These are phyloP conservation scores for Macadamia tetraphylla DNA, from an alignment of 164 flowering plant species.

Conservation along the genomic window DNA sequence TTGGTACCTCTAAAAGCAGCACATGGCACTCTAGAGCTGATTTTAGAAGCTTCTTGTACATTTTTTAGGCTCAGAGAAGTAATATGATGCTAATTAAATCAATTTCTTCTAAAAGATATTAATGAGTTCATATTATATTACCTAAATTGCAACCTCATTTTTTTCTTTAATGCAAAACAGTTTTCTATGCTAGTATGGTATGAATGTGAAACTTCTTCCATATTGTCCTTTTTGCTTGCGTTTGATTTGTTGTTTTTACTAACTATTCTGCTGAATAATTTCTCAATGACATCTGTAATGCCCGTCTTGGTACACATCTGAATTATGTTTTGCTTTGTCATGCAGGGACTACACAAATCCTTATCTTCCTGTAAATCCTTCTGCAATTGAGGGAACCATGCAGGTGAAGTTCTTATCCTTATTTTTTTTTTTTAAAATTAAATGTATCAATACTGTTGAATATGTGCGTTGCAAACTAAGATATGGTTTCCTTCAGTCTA, in stretches of 20 bases:
- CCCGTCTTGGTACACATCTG: background rate
- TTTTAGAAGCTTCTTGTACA: no score
- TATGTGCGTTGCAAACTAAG: slow-evolving; percentile 12
- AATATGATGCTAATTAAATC: no score
- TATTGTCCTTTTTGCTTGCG: background rate
- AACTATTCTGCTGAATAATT: no score
- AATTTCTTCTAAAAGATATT: no score
- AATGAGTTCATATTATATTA: no score
- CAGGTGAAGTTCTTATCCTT: slow-evolving; percentile 36
- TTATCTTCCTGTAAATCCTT: slow-evolving; percentile 81
- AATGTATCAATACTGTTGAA: background rate
- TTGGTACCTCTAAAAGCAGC: no score
- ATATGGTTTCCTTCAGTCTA: slow-evolving; percentile 38
- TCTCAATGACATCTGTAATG: background rate
- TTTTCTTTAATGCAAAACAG: no score
- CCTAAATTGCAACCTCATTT: no score
- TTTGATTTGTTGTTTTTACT: background rate
- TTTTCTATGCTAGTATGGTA: no score
- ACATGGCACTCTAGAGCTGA: no score
- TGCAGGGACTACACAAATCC: slow-evolving; percentile 94
- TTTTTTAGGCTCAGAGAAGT: no score
- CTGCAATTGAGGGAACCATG: slow-evolving; percentile 74
- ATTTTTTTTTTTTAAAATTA: background rate
- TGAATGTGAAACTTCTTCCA: background rate
- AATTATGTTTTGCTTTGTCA: slow-evolving; percentile 7